A percentile compares a stretch with the other conserved stretches of the same genome.
These are phyloP conservation scores for Martensiomyces pterosporus DNA, from an alignment of 192 early-diverging fungal species.

Conservation along the genomic window DNA sequence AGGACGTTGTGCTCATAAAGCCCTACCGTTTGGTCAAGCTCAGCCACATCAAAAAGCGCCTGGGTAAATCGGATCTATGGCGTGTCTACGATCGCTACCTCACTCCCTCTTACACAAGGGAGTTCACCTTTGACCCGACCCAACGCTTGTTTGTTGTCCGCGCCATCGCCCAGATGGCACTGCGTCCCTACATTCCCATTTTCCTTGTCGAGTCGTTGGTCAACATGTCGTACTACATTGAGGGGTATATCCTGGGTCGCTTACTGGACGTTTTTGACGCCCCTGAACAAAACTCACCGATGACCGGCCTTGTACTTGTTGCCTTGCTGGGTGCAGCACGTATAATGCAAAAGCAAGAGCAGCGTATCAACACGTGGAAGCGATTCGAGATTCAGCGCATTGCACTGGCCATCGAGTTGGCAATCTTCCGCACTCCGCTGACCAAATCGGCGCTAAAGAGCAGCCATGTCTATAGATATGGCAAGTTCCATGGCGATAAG, in stretches of 20 bases:
- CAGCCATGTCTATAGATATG: conserved; percentile 5
- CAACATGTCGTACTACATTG: neutral
- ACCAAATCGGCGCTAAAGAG: neutral
- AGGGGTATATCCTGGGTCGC: neutral
- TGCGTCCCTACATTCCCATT: conserved; percentile 2
- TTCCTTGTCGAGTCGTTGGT: conserved; percentile 10
- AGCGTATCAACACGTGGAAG: conserved; percentile 7
- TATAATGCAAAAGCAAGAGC: neutral
- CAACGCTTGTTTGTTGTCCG: conserved; percentile 17
- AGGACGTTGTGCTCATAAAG: too few species aligned
- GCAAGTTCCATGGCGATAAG: neutral
- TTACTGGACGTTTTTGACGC: conserved; percentile 4
- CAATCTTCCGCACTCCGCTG: conserved; percentile 5
- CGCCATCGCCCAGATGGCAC: conserved; percentile 11
- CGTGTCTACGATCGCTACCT: neutral
- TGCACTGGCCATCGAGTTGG: conserved; percentile 7
- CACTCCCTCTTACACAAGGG: neutral
- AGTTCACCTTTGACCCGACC: conserved; percentile 7
- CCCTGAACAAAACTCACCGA: neutral
- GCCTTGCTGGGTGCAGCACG: neutral
- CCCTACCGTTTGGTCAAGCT: too few species aligned
- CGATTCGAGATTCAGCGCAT: conserved; percentile 5
- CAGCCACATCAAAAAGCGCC: too few species aligned
- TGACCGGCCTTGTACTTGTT: neutral
- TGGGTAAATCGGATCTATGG: neutral